Percentiles rank a stretch among this genome's conserved stretches.
These are phyloP conservation scores for Fistulina hepatica DNA, from an alignment of 1,284 basidiomycete genomes.

Conservation along the genomic window DNA sequence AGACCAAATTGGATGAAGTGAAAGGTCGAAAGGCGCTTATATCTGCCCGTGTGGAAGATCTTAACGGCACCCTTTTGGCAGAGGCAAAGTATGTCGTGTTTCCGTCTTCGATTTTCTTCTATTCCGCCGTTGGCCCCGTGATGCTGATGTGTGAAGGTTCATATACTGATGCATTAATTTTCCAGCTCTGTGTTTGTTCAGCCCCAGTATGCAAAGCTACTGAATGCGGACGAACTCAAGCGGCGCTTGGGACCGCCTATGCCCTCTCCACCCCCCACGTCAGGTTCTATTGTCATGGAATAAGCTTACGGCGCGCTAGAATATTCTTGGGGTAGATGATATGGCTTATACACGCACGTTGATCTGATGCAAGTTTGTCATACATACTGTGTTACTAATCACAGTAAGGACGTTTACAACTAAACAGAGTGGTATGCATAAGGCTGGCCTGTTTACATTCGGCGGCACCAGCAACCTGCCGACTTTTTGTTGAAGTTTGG, in stretches of 20 bases:
- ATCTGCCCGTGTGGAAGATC: conserved; percentile 60
- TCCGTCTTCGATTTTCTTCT: background rate
- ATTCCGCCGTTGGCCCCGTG: background rate
- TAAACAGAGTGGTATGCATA: no score
- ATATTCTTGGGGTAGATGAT: no score
- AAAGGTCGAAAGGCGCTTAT: conserved; percentile 74
- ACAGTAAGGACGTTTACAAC: no score
- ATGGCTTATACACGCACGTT: no score
- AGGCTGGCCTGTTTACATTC: no score
- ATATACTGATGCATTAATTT: background rate
- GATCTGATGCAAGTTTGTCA: no score
- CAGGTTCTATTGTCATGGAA: no score
- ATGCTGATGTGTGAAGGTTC: background rate
- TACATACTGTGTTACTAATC: no score
- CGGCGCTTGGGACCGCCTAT: conserved; percentile 39
- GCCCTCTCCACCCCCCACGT: no score
- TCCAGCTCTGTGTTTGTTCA: conserved; percentile 70
- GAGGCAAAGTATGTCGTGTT: conserved; percentile 57
- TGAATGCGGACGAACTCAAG: conserved; percentile 38
- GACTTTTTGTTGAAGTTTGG: no score
- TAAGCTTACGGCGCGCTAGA: no score
- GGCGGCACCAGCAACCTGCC: no score
- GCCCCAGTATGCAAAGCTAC: conserved; percentile 69
- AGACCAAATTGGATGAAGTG: conserved; percentile 49
- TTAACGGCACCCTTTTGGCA: conserved; percentile 69